Conservation (phyloP, 306 rosid genomes). For the Morella rubra region DNA sequence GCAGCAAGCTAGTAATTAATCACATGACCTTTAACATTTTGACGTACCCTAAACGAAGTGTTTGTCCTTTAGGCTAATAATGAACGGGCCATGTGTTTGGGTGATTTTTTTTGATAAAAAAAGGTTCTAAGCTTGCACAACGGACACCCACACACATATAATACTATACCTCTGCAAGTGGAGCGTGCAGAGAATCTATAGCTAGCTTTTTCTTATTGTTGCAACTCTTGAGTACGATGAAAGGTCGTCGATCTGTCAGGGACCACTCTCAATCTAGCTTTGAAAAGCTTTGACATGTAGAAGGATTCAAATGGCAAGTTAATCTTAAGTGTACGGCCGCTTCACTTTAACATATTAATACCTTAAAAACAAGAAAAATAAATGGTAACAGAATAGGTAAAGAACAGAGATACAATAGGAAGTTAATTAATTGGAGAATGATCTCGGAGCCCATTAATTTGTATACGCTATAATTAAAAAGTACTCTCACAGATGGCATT, state of each 20-base stretch:
- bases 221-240: conserved; percentile 26
- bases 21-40: not conserved
- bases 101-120: conserved; percentile 1
- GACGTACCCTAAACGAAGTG: conserved; percentile 5
- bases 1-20: conserved; percentile 19
- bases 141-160: conserved; percentile 11
- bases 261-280: too few relatives aligned
- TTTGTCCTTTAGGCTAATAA: not conserved
- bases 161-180: conserved; percentile 17
- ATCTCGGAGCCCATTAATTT: not conserved
- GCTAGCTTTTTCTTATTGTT: not conserved
- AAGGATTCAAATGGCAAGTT: too few relatives aligned
- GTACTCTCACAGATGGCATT: not conserved
- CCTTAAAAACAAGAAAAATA: too few relatives aligned
- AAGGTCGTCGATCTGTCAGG: conserved; percentile 7
- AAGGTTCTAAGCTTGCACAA: not conserved
- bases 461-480: not conserved
- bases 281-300: too few relatives aligned
- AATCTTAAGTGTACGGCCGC: too few relatives aligned
- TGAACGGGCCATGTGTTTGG: conserved; percentile 8
- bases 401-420: not conserved
- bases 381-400: too few relatives aligned
- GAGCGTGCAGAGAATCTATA: conserved; percentile 1
- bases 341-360: too few relatives aligned
- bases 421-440: not conserved